Percentiles rank a stretch among this genome's conserved stretches.
These are phyloP conservation scores for Beauveria scarabaeidicola DNA, from an alignment of 2,329 filamentous ascomycete genomes.

Conservation along the genomic window DNA sequence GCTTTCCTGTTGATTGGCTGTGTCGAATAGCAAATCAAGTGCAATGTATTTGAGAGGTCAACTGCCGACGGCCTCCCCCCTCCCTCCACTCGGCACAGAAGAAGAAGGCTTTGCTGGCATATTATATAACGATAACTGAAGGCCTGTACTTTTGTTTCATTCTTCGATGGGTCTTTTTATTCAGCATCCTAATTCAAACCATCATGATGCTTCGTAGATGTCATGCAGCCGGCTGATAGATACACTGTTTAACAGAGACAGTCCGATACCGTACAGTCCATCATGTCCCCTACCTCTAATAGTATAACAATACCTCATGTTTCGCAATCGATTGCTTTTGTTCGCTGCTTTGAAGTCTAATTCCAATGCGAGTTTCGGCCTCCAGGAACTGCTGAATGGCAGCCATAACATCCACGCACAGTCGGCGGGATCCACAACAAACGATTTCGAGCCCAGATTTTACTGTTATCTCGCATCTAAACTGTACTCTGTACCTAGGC, in stretches of 20 bases:
- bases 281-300: neutral
- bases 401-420: neutral
- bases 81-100: neutral
- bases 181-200: too few relatives aligned
- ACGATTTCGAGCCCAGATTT: neutral
- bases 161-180: too few relatives aligned
- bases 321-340: neutral
- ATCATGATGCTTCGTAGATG: too few relatives aligned
- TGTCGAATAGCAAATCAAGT: neutral
- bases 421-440: neutral
- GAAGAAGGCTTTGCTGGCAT: too few relatives aligned
- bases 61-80: neutral
- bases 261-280: neutral
- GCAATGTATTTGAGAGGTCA: neutral
- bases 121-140: too few relatives aligned
- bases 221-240: too few relatives aligned
- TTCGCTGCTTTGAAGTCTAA: neutral
- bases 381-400: neutral
- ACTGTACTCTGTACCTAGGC: too few relatives aligned
- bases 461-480: neutral
- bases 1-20: neutral
- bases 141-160: too few relatives aligned
- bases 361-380: neutral
- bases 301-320: neutral
- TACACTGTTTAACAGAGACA: neutral